phyloP scores from a whole-genome alignment of 768 basidiomycete species.

The Mycena pura region DNA sequence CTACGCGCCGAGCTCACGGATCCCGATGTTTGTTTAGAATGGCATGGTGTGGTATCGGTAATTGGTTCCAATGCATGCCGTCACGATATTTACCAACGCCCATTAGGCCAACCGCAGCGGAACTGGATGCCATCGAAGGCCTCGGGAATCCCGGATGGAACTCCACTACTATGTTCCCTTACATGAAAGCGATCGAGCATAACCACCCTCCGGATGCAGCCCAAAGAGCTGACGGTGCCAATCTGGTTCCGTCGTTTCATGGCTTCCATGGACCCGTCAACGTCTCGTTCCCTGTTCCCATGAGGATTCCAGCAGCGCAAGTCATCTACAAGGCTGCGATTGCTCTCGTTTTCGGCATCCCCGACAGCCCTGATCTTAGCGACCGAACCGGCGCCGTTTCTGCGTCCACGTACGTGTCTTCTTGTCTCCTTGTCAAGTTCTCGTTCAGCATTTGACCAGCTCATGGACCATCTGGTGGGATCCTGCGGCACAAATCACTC shows the following conservation, averaged over 20 bases:
- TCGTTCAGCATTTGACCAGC: not conserved
- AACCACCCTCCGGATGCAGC: conserved; percentile 13
- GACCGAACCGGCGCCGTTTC: conserved; percentile 8
- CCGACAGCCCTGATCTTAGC: conserved; percentile 13
- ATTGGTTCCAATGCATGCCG: not conserved
- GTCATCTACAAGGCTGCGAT: conserved; percentile 22
- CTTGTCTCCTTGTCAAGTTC: not conserved
- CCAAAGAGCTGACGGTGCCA: conserved; percentile 16
- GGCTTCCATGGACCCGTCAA: conserved; percentile 19
- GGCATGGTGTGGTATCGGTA: conserved; percentile 26
- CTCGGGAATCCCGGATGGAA: conserved; percentile 25
- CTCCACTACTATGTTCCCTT: conserved; percentile 8
- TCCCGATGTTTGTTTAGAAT: conserved; percentile 1
- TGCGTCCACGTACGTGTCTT: conserved; percentile 13
- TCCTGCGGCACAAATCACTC: conserved; percentile 15
- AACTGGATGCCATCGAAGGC: conserved; percentile 17
- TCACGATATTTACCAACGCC: not conserved
- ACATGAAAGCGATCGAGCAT: conserved; percentile 23
- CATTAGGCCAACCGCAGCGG: conserved; percentile 4
- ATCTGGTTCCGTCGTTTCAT: not conserved
- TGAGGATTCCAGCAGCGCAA: conserved; percentile 21
- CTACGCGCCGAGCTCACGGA: not conserved
- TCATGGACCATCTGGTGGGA: conserved; percentile 27
- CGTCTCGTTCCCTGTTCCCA: conserved; percentile 19
- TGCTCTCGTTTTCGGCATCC: conserved; percentile 10